Conservation (phyloP, 2,329 filamentous ascomycete genomes). For the Botrytis cinerea region DNA sequence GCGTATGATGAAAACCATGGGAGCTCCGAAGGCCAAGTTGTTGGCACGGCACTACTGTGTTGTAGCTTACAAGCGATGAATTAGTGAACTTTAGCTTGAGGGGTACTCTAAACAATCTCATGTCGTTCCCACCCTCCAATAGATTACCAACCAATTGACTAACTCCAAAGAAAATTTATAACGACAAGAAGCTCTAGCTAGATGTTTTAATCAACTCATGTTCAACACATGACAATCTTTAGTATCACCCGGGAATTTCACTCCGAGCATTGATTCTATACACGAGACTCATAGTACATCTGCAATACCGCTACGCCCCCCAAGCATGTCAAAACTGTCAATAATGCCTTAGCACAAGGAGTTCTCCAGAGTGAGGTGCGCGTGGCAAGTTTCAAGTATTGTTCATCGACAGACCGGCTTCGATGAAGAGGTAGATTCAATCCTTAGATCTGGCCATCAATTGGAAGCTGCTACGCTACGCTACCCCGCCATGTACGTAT, state of each 20-base stretch:
- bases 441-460: not conserved
- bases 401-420: not conserved
- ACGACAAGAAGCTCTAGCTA: not conserved
- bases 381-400: not conserved
- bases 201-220: not conserved
- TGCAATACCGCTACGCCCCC: not conserved
- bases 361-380: not conserved
- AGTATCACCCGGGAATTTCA: not conserved
- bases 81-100: not conserved
- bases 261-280: not conserved
- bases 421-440: not conserved
- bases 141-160: not conserved
- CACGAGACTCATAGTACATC: not conserved
- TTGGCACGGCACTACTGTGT: not conserved
- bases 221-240: not conserved
- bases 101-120: not conserved
- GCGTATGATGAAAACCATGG: not conserved
- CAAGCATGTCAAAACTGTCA: not conserved
- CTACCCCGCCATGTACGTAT: constrained; percentile 1
- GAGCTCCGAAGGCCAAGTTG: not conserved
- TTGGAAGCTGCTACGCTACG: not conserved
- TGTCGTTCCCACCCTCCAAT: not conserved
- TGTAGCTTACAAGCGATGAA: not conserved
- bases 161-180: not conserved
- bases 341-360: not conserved